These are phyloP conservation scores for Fraxinus sp. DNA, from an alignment of 305 asterid genomes.

Conservation along the genomic window DNA sequence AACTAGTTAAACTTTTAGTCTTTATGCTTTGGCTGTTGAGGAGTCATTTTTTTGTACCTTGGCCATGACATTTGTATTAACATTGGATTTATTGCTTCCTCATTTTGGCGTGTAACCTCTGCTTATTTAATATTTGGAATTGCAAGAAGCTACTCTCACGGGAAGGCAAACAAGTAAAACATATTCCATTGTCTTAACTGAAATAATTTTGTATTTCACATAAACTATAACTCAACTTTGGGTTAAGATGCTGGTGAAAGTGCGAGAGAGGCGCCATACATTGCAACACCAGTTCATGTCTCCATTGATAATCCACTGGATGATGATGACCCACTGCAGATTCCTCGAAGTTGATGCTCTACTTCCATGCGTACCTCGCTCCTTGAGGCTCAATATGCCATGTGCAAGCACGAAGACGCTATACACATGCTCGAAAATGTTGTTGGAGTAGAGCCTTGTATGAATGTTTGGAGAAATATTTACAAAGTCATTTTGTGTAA, in stretches of 20 bases:
- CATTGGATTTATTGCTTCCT: neutral
- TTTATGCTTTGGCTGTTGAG: neutral
- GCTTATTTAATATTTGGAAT: conserved; percentile 4
- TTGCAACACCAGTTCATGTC: too few relatives aligned
- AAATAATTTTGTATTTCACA: neutral
- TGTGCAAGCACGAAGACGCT: too few relatives aligned
- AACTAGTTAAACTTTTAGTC: neutral
- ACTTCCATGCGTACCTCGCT: too few relatives aligned
- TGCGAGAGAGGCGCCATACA: neutral
- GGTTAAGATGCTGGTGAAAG: too few relatives aligned
- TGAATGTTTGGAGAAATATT: too few relatives aligned
- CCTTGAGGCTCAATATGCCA: too few relatives aligned
- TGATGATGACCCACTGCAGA: too few relatives aligned
- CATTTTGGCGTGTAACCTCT: neutral
- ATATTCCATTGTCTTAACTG: neutral
- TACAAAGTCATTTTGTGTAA: too few relatives aligned
- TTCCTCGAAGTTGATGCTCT: too few relatives aligned
- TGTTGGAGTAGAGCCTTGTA: too few relatives aligned
- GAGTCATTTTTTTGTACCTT: neutral
- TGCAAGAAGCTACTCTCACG: conserved; percentile 67
- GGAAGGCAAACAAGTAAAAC: conserved; percentile 71
- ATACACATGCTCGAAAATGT: too few relatives aligned
- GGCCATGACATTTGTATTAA: neutral
- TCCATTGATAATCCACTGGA: too few relatives aligned
- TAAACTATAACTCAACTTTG: neutral